Evolutionary conservation across 2,329 filamentous ascomycete species (phyloP).

Genomic region (Epichloe scottii): DNA sequence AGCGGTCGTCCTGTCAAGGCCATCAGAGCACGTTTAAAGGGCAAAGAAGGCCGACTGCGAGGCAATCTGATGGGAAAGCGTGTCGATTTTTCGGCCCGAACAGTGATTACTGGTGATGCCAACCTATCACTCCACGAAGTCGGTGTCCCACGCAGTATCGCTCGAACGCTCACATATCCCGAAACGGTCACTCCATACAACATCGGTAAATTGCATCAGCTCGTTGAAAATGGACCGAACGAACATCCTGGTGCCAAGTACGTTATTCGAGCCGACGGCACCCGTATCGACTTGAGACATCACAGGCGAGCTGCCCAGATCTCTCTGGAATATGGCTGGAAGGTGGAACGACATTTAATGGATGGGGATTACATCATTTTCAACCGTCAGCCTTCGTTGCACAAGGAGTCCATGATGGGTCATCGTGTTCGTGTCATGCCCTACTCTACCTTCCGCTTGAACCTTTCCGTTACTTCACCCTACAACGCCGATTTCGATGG

Average conservation of each 20-base stretch:
- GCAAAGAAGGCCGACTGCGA: conserved; percentile 93
- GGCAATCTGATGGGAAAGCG: conserved; percentile 99
- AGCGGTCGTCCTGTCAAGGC: conserved; percentile 94
- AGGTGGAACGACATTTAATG: conserved; percentile 92
- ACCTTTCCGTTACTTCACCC: conserved; percentile 91
- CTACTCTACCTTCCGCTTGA: conserved; percentile 95
- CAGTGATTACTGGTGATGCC: conserved; percentile 96
- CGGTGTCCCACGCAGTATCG: conserved; percentile 88
- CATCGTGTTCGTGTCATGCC: conserved; percentile 97
- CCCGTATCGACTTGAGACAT: conserved; percentile 87
- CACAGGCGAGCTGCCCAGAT: conserved; percentile 81
- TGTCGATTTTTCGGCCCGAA: conserved; percentile 98
- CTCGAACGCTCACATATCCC: conserved; percentile 84
- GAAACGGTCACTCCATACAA: conserved; percentile 98
- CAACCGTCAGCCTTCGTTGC: conserved; percentile 96
- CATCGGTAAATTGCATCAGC: conserved; percentile 76
- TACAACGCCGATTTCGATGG: conserved; percentile 99
- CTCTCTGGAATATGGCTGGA: conserved; percentile 90
- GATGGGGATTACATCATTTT: conserved; percentile 98
- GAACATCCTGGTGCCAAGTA: conserved; percentile 95
- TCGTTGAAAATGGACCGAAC: conserved; percentile 88
- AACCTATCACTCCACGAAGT: conserved; percentile 96
- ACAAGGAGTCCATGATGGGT: conserved; percentile 99
- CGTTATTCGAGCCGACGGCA: conserved; percentile 86
- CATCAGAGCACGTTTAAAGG: conserved; percentile 93